Conservation (phyloP, 805 yeast genomes). For the Hanseniaspora pseudoguilliermondii region DNA sequence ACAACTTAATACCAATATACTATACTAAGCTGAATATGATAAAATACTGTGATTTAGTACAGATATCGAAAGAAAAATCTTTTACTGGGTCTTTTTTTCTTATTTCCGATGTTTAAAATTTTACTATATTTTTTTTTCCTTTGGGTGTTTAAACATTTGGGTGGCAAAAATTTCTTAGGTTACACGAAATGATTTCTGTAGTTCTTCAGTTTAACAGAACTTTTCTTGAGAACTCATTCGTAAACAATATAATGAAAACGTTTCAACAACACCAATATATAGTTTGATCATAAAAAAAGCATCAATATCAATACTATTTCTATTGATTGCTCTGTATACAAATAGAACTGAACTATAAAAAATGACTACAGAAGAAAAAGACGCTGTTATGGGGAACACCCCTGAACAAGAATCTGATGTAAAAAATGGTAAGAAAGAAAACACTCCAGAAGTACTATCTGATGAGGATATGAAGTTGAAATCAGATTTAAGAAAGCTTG, state of each 20-base stretch:
- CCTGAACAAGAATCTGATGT: neutral
- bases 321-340: too few relatives aligned
- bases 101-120: neutral
- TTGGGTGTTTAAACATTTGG: neutral
- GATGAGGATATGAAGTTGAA: constrained; percentile 89
- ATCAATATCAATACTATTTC: too few relatives aligned
- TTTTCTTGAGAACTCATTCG: too few relatives aligned
- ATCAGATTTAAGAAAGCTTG: constrained; percentile 73
- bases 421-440: neutral
- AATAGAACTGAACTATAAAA: neutral
- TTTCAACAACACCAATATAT: too few relatives aligned
- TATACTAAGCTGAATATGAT: too few relatives aligned
- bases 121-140: neutral
- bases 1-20: too few relatives aligned
- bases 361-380: constrained; percentile 9
- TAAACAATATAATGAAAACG: too few relatives aligned
- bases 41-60: too few relatives aligned
- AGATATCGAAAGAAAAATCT: neutral
- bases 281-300: too few relatives aligned
- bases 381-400: neutral
- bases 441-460: constrained; percentile 32
- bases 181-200: neutral
- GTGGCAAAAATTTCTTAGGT: neutral
- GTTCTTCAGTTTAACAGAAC: too few relatives aligned
- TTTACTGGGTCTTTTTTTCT: neutral